Evolutionary conservation across 352 stramenopile genomes (phyloP), one percentile per base, ranked within the genome.

Genomic region (Globisporangium apiculatum): DNA sequence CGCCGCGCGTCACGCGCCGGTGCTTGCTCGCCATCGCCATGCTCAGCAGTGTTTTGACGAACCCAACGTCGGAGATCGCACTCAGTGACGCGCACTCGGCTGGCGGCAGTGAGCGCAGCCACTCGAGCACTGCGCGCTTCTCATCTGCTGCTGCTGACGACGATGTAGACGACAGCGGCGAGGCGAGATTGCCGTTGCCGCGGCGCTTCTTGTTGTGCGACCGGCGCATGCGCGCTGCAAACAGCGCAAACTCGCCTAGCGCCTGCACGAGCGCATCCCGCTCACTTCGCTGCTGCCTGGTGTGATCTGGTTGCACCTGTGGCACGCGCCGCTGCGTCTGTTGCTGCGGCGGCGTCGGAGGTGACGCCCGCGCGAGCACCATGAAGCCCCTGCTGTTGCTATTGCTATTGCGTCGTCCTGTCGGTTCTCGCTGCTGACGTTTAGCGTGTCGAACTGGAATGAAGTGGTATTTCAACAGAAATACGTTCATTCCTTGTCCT

Each of bases 11-110:
- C 11, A 11, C 15, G 3, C 50, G 61, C 24, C 57, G 61, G 46
- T 56, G 47, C 9, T 42, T 54, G 48, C 48, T 58, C 36, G 50
- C 51, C 62, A 81, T 77, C 37, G 64, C 73, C 80, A 94, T 92
- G 48, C 74, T 69, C 60, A 94, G 65, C 52, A 92, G 58, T 12
- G 83, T 90, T 63, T 91, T 91, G 41, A 92, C 84, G 57, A 94
- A 91, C 6, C 71, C 65, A 6, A 64, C 71, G 48, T 94, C 80
- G 15, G 80, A 75, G 24, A 90, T 68, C 37, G 72, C 78, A 54
- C 70, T 80, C 36, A 94, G 60, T 48, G 84, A 90, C 52, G 70
- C 66, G 60, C 83, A 69, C 48, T 91, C 77, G 40, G 64, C 55
- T 0, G 71, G 47, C 3, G 56, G 69, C 5, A 89, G 56, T 7